Evolutionary conservation across 2,329 filamentous ascomycete species (phyloP).

Genomic region (Cadophora luteo-olivacea): DNA sequence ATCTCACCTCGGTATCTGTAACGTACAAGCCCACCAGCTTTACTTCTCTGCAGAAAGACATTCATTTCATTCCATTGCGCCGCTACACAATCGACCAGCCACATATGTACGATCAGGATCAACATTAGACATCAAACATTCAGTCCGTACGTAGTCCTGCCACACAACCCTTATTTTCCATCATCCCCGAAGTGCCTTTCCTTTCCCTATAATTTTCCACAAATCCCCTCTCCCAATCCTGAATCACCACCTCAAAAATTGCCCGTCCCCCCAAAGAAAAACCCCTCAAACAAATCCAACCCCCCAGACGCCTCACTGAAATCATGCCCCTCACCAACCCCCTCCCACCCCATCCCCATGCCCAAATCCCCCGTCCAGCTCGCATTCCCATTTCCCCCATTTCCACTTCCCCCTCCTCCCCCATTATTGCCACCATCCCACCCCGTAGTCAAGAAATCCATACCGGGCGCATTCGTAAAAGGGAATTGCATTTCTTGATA

Average conservation of each 20-base stretch:
- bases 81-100: too few relatives aligned
- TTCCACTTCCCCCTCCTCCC: conserved; percentile 24
- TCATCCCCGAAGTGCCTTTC: too few relatives aligned
- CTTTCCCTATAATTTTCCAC: too few relatives aligned
- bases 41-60: too few relatives aligned
- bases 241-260: conserved; percentile 23
- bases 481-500: conserved; percentile 37
- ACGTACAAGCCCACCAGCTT: too few relatives aligned
- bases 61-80: too few relatives aligned
- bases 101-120: too few relatives aligned
- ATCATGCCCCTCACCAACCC: conserved; percentile 37
- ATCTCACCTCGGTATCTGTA: too few relatives aligned
- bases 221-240: too few relatives aligned
- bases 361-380: conserved; percentile 30
- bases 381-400: conserved; percentile 26
- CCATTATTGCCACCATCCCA: conserved; percentile 23
- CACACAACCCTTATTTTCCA: too few relatives aligned
- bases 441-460: conserved; percentile 39
- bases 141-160: too few relatives aligned
- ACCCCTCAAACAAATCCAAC: conserved; percentile 58
- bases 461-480: conserved; percentile 37
- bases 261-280: conserved; percentile 55
- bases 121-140: too few relatives aligned
- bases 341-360: conserved; percentile 31
- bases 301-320: conserved; percentile 39